phyloP scores from a whole-genome alignment of 768 basidiomycete genomes.

The Russula dissimulans region DNA sequence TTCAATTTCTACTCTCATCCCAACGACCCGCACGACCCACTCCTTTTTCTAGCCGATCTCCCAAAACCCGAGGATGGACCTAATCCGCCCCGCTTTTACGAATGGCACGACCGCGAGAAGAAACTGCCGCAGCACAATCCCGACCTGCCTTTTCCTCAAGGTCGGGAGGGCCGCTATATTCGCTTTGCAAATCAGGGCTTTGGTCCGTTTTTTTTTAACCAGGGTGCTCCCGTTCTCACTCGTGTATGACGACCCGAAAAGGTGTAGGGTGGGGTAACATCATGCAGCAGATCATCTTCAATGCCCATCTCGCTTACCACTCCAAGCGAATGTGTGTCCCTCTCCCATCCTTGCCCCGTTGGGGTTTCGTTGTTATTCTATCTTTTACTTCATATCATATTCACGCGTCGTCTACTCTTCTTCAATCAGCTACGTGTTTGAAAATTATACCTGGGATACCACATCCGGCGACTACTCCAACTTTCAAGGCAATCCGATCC shows the following conservation, averaged over 20 bases:
- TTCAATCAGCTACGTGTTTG: slow-evolving; percentile 37
- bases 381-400: not conserved
- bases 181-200: slow-evolving; percentile 10
- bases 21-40: not conserved
- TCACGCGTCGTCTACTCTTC: not conserved
- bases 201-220: not conserved
- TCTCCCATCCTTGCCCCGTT: not conserved
- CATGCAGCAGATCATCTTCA: slow-evolving; percentile 49
- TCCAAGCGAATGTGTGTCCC: slow-evolving; percentile 40
- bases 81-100: slow-evolving; percentile 3
- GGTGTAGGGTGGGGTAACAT: slow-evolving; percentile 47
- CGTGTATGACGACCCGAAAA: slow-evolving; percentile 15
- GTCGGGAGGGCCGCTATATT: slow-evolving; percentile 12
- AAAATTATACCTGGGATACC: slow-evolving; percentile 49
- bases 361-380: slow-evolving; percentile 52
- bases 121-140: slow-evolving; percentile 11
- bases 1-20: too few species aligned
- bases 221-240: not conserved
- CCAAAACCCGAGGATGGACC: not conserved
- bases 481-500: slow-evolving; percentile 41
- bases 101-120: slow-evolving; percentile 7
- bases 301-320: slow-evolving; percentile 38
- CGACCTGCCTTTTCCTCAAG: slow-evolving; percentile 11
- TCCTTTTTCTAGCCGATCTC: not conserved
- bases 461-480: slow-evolving; percentile 31